Evolutionary conservation across 371 early-diverging fungal species (phyloP).

Genomic region (Mucor mucedo): DNA sequence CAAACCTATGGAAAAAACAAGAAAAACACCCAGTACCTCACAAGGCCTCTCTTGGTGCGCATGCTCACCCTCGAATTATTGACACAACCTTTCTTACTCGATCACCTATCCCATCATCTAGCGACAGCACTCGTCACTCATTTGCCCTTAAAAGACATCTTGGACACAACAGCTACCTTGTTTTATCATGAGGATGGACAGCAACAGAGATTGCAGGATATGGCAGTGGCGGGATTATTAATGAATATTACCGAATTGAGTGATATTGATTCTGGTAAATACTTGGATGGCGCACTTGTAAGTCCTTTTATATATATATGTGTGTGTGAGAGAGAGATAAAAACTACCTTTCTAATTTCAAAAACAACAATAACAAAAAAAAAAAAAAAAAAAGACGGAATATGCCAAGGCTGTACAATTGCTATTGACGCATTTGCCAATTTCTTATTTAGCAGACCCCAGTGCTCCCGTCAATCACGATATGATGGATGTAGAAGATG

Average conservation of each 20-base stretch:
- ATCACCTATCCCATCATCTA: not conserved
- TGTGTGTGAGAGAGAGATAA: no score
- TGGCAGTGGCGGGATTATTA: slow-evolving; percentile 30
- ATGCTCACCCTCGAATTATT: slow-evolving; percentile 13
- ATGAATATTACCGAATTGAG: slow-evolving; percentile 41
- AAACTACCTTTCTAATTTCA: not conserved
- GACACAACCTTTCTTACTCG: slow-evolving; percentile 33
- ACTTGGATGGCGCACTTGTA: slow-evolving; percentile 18
- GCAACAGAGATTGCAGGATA: slow-evolving; percentile 10
- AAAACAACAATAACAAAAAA: not conserved
- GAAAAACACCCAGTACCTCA: slow-evolving; percentile 8
- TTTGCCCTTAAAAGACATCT: slow-evolving; percentile 20
- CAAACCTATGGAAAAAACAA: not conserved
- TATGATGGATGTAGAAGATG: slow-evolving; percentile 9
- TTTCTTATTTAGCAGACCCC: slow-evolving; percentile 30
- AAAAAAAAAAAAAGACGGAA: slow-evolving; percentile 1
- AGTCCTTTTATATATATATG: not conserved
- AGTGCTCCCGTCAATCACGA: not conserved
- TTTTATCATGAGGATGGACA: not conserved
- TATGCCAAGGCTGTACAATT: slow-evolving; percentile 36
- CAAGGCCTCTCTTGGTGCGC: slow-evolving; percentile 3
- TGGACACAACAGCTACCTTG: slow-evolving; percentile 13
- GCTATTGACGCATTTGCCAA: slow-evolving; percentile 31
- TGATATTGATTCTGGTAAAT: slow-evolving; percentile 21
- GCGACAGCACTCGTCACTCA: not conserved